Evolutionary conservation across 345 rosid genomes (phyloP).

Genomic region (Chamaenerion angustifolium): DNA sequence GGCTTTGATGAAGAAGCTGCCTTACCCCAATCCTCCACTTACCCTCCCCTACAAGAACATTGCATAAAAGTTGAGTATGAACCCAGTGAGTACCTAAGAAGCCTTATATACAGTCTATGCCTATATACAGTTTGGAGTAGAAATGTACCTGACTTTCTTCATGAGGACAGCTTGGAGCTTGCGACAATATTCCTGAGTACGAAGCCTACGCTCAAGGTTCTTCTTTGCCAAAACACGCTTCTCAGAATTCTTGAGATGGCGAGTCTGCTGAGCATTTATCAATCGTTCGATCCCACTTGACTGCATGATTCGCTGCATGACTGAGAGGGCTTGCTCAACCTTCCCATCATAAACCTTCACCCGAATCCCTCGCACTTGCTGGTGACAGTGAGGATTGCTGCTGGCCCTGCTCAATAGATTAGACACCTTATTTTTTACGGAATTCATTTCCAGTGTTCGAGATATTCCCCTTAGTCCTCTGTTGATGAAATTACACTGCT

Average conservation of each 20-base stretch:
- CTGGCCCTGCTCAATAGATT: constrained; percentile 9
- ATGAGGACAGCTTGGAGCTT: constrained; percentile 67
- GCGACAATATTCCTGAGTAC: constrained; percentile 56
- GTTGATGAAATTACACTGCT: too few species aligned
- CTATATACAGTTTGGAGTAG: too few species aligned
- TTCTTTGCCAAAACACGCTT: constrained; percentile 79
- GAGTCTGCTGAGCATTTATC: constrained; percentile 48
- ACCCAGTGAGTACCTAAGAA: too few species aligned
- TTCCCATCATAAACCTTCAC: constrained; percentile 55
- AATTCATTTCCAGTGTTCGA: constrained; percentile 13
- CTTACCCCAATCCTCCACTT: too few species aligned
- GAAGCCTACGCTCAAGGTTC: constrained; percentile 47
- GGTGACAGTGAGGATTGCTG: constrained; percentile 15
- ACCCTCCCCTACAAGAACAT: too few species aligned
- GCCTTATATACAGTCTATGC: too few species aligned
- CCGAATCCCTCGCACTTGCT: constrained; percentile 72
- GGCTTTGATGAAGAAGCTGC: too few species aligned
- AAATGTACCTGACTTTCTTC: constrained; percentile 51
- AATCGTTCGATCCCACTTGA: constrained; percentile 83
- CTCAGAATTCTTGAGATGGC: constrained; percentile 85
- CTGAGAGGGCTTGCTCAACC: constrained; percentile 49
- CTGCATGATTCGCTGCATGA: constrained; percentile 70
- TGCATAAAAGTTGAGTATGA: too few species aligned
- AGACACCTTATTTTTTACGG: constrained; percentile 7
- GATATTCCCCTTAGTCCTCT: background rate